phyloP scores from a whole-genome alignment of 179 eudicot genomes.

The Silene vulgaris region DNA sequence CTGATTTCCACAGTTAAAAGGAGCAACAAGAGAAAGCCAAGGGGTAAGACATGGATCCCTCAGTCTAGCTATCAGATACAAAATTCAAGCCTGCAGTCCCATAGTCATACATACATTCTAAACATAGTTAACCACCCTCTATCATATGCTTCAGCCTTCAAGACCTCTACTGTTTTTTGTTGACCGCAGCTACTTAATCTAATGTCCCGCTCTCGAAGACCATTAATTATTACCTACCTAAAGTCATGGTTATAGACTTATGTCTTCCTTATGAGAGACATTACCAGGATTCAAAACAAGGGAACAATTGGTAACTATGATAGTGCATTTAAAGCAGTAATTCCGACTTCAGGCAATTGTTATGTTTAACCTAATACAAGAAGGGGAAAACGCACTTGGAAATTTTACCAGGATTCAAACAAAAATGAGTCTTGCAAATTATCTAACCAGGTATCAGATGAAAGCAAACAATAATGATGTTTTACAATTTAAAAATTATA shows the following conservation, averaged over 20 bases:
- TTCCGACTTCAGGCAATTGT: background rate
- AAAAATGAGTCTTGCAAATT: background rate
- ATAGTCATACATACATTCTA: background rate
- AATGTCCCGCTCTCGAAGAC: too few relatives aligned
- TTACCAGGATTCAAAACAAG: slow-evolving; percentile 2
- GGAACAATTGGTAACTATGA: background rate
- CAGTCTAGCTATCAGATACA: background rate
- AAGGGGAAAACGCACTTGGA: background rate
- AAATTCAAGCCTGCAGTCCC: background rate
- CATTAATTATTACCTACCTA: too few relatives aligned
- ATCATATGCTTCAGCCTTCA: too few relatives aligned
- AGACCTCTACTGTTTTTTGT: too few relatives aligned
- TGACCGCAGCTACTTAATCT: too few relatives aligned
- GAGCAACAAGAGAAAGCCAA: background rate
- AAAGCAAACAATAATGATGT: background rate
- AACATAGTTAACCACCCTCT: too few relatives aligned
- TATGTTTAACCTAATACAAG: background rate
- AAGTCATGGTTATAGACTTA: background rate
- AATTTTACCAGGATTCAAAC: background rate
- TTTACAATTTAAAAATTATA: background rate
- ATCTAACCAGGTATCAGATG: too few relatives aligned
- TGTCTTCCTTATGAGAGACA: background rate
- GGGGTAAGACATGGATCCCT: background rate
- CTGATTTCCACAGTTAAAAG: background rate
- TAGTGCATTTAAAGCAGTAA: background rate